These are phyloP conservation scores for Aureococcus anophagefferens DNA, from an alignment of 108 stramenopile species.

Conservation along the genomic window DNA sequence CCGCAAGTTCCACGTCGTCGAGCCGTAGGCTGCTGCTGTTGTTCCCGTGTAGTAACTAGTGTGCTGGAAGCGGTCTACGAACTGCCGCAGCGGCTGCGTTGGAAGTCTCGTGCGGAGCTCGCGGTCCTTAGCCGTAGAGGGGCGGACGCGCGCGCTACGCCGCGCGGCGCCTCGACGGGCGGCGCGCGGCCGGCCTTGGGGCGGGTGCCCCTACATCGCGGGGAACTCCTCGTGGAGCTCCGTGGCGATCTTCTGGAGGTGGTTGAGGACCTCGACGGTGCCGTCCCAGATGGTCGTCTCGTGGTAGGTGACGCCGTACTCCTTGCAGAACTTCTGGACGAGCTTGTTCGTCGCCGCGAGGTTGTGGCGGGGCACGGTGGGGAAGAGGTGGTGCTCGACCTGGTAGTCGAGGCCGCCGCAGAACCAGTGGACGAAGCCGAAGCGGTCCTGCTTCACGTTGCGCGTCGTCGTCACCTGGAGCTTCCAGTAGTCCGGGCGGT, in stretches of 20 bases:
- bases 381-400: slow-evolving; percentile 99
- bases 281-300: slow-evolving; percentile 69
- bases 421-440: slow-evolving; percentile 94
- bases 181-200: no score
- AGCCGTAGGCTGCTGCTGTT: no score
- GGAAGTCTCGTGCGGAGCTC: no score
- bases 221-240: slow-evolving; percentile 74
- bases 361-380: slow-evolving; percentile 88
- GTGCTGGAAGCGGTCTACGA: no score
- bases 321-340: slow-evolving; percentile 89
- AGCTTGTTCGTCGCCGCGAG: slow-evolving; percentile 70
- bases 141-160: no score
- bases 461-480: slow-evolving; percentile 96
- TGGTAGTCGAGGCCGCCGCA: slow-evolving; percentile 97
- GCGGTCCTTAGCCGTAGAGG: no score
- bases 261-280: slow-evolving; percentile 65
- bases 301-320: slow-evolving; percentile 87
- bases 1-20: no score
- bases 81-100: no score
- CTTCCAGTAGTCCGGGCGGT: slow-evolving; percentile 96
- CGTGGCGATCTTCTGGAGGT: slow-evolving; percentile 57
- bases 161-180: no score
- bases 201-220: no score
- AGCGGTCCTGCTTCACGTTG: slow-evolving; percentile 85
- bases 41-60: no score